phyloP scores from a whole-genome alignment of 2,329 filamentous ascomycete species.

The Penicillium vulpinum region DNA sequence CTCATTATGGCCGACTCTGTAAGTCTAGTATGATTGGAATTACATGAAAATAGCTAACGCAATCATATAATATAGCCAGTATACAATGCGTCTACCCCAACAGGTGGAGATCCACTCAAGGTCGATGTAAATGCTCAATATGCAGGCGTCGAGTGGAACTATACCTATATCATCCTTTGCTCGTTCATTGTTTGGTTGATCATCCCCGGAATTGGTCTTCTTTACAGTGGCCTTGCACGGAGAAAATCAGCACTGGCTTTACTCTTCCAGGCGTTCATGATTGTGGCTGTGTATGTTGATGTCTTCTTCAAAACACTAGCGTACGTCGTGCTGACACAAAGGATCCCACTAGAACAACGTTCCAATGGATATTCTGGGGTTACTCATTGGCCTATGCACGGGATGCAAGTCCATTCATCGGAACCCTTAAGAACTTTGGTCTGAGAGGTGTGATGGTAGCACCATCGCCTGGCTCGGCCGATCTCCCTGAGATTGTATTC shows the following conservation, averaged over 20 bases:
- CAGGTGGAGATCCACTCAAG: slow-evolving; percentile 55
- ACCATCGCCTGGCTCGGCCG: slow-evolving; percentile 58
- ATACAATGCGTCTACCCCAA: slow-evolving; percentile 45
- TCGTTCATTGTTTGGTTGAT: slow-evolving; percentile 65
- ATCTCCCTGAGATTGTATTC: slow-evolving; percentile 66
- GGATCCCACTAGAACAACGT: slow-evolving; percentile 37
- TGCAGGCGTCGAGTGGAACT: slow-evolving; percentile 60
- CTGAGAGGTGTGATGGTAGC: slow-evolving; percentile 61
- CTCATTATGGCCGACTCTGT: slow-evolving; percentile 12
- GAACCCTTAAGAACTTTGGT: slow-evolving; percentile 62
- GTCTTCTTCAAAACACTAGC: neutral
- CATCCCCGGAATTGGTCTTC: slow-evolving; percentile 64
- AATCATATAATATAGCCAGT: slow-evolving; percentile 27
- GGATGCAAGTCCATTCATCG: slow-evolving; percentile 62
- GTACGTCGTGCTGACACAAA: neutral
- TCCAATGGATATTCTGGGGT: slow-evolving; percentile 64
- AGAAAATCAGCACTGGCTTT: slow-evolving; percentile 63
- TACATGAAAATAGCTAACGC: neutral
- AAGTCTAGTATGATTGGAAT: neutral
- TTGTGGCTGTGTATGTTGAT: slow-evolving; percentile 52
- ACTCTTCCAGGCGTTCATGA: slow-evolving; percentile 63
- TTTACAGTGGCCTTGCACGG: slow-evolving; percentile 64
- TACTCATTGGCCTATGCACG: slow-evolving; percentile 64
- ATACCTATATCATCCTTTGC: slow-evolving; percentile 59
- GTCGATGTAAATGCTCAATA: slow-evolving; percentile 62